Conservation (phyloP, 768 basidiomycete genomes). For the Lactifluus pinguis region DNA sequence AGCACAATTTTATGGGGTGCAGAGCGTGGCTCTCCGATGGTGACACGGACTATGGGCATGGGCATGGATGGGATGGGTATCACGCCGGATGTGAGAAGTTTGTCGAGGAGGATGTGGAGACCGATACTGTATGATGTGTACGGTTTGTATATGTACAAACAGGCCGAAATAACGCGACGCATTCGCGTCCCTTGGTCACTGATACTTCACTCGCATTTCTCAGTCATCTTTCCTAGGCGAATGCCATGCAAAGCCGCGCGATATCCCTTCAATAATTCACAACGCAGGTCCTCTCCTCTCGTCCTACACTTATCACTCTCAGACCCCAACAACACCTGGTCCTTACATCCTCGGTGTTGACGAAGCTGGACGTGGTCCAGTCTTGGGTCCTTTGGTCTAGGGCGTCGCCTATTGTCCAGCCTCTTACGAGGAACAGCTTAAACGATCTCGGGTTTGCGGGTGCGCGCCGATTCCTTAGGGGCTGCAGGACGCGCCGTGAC, state of each 20-base stretch:
- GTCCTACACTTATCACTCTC: conserved; percentile 75
- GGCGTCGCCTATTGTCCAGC: conserved; percentile 89
- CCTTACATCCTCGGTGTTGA: conserved; percentile 98
- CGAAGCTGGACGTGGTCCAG: conserved; percentile 94
- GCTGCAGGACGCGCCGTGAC: neutral
- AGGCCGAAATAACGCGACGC: conserved; percentile 15
- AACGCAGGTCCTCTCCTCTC: conserved; percentile 48
- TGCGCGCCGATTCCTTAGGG: conserved; percentile 33
- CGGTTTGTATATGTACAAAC: neutral
- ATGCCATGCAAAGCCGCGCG: neutral
- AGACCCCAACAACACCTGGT: conserved; percentile 55
- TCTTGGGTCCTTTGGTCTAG: conserved; percentile 38
- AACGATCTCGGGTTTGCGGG: conserved; percentile 38
- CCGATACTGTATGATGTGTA: neutral
- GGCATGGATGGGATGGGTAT: conserved; percentile 20
- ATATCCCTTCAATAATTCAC: conserved; percentile 49
- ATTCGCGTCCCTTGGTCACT: conserved; percentile 5
- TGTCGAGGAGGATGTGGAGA: conserved; percentile 9
- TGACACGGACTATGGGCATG: conserved; percentile 16
- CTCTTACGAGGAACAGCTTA: conserved; percentile 63
- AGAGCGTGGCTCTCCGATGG: conserved; percentile 19
- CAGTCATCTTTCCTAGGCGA: conserved; percentile 3
- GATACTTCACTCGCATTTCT: neutral
- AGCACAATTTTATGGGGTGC: conserved; percentile 33
- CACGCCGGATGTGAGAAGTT: conserved; percentile 19